Conservation (phyloP, 1,139 yeast species). For the Geotrichum reessii region DNA sequence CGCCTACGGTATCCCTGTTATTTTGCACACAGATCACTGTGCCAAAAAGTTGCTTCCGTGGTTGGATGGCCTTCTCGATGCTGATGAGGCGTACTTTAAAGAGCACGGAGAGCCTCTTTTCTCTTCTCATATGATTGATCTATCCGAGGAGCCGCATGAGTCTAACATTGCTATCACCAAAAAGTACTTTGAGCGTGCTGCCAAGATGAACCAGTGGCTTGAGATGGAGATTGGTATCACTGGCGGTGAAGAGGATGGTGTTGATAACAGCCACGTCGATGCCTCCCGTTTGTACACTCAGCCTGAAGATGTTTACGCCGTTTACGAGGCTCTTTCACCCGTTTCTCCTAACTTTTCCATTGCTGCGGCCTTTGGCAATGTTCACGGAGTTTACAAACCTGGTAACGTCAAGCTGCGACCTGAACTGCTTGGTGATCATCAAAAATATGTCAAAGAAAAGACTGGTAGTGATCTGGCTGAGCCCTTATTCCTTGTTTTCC, state of each 20-base stretch:
- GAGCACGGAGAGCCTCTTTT: constrained; percentile 87
- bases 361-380: constrained; percentile 99
- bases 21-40: constrained; percentile 97
- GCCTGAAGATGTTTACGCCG: constrained; percentile 91
- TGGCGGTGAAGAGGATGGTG: constrained; percentile 99
- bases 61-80: constrained; percentile 96
- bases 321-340: constrained; percentile 81
- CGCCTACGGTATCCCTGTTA: constrained; percentile 90
- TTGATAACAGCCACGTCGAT: constrained; percentile 89
- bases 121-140: constrained; percentile 98
- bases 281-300: constrained; percentile 85
- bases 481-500: constrained; percentile 97
- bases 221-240: constrained; percentile 99
- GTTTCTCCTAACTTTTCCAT: constrained; percentile 97
- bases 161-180: constrained; percentile 92
- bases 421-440: constrained; percentile 92
- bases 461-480: constrained; percentile 49
- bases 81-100: constrained; percentile 88
- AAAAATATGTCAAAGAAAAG: constrained; percentile 64
- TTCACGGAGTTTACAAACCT: constrained; percentile 99
- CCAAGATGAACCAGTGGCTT: constrained; percentile 93
- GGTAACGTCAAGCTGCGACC: constrained; percentile 96
- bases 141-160: constrained; percentile 93
- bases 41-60: constrained; percentile 96
- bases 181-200: constrained; percentile 89